Conservation (phyloP, 495 filamentous ascomycete genomes). For the Neurospora pannonica region DNA sequence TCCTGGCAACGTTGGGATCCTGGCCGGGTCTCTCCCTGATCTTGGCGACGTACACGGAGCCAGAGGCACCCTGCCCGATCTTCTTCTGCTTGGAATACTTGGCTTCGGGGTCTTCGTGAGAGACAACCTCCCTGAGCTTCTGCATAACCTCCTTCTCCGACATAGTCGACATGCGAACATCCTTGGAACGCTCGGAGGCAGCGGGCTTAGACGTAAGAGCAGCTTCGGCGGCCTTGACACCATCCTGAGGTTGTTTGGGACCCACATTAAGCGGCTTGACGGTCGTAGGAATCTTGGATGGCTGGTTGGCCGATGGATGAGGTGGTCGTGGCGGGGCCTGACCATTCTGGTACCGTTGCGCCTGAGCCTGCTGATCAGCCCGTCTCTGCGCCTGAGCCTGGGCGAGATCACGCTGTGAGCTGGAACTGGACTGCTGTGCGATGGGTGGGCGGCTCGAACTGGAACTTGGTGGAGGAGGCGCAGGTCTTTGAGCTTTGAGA, state of each 20-base stretch:
- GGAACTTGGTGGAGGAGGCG: slow-evolving; percentile 36
- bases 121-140: slow-evolving; percentile 83
- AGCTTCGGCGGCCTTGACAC: slow-evolving; percentile 71
- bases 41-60: slow-evolving; percentile 94
- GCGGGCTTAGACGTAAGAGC: slow-evolving; percentile 67
- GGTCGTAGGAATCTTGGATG: slow-evolving; percentile 54
- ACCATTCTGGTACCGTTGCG: slow-evolving; percentile 25
- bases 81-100: slow-evolving; percentile 98
- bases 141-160: slow-evolving; percentile 94
- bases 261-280: slow-evolving; percentile 88
- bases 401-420: slow-evolving; percentile 14
- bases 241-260: slow-evolving; percentile 61
- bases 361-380: slow-evolving; percentile 14
- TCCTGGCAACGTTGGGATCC: slow-evolving; percentile 54
- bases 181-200: slow-evolving; percentile 60
- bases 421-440: slow-evolving; percentile 32
- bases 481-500: slow-evolving; percentile 45
- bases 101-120: slow-evolving; percentile 79
- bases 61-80: slow-evolving; percentile 95
- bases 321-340: slow-evolving; percentile 16
- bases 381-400: slow-evolving; percentile 18
- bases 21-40: slow-evolving; percentile 55
- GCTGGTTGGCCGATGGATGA: slow-evolving; percentile 29
- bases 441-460: slow-evolving; percentile 28
- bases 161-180: slow-evolving; percentile 96